phyloP scores from a whole-genome alignment of 2,329 filamentous ascomycete species.

The Diaporthe helianthi region DNA sequence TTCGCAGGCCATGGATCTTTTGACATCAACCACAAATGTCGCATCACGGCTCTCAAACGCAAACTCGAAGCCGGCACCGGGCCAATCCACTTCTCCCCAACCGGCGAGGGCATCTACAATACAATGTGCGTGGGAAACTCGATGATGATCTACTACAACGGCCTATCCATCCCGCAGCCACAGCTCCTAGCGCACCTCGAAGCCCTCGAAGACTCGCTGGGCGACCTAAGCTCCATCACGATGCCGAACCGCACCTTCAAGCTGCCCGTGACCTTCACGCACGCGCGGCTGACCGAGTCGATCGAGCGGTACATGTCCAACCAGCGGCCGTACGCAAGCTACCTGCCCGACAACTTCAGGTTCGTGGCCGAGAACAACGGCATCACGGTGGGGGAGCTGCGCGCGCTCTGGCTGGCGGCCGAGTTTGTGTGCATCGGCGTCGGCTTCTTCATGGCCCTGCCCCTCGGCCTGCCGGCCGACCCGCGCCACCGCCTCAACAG shows the following conservation, averaged over 20 bases:
- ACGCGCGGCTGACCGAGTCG: slow-evolving; percentile 38
- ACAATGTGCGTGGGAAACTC: slow-evolving; percentile 58
- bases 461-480: slow-evolving; percentile 52
- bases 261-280: slow-evolving; percentile 52
- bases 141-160: slow-evolving; percentile 54
- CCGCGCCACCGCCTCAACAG: slow-evolving; percentile 58
- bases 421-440: slow-evolving; percentile 43
- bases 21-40: slow-evolving; percentile 63
- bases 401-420: slow-evolving; percentile 31
- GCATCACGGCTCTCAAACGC: slow-evolving; percentile 60
- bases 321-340: slow-evolving; percentile 40
- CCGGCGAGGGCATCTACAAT: slow-evolving; percentile 49
- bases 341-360: slow-evolving; percentile 42
- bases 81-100: slow-evolving; percentile 44
- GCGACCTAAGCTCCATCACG: slow-evolving; percentile 48
- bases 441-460: slow-evolving; percentile 47
- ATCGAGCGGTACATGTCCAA: slow-evolving; percentile 42
- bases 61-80: slow-evolving; percentile 46
- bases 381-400: slow-evolving; percentile 36
- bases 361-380: slow-evolving; percentile 46
- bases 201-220: slow-evolving; percentile 47
- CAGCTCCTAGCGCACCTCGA: slow-evolving; percentile 47
- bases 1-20: slow-evolving; percentile 53
- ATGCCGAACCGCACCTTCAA: slow-evolving; percentile 53
- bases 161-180: slow-evolving; percentile 46